Evolutionary conservation across 2,329 filamentous ascomycete species (phyloP).

Genomic region (Botrytis pseudocinerea): DNA sequence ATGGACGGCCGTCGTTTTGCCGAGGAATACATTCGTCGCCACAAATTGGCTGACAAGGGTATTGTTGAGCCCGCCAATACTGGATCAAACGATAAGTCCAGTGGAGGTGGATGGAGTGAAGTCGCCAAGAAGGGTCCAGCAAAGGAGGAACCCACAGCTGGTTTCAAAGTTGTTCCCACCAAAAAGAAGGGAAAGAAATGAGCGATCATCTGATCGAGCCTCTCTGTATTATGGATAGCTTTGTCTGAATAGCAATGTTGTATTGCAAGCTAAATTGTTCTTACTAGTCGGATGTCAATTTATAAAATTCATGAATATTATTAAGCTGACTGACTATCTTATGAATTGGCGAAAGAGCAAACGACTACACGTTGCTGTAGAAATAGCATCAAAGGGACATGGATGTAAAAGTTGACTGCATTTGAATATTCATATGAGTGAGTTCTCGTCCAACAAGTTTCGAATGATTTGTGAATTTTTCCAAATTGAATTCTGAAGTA

Average conservation of each 20-base stretch:
- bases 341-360: background rate
- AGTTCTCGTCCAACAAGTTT: background rate
- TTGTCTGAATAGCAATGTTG: slow-evolving; percentile 30
- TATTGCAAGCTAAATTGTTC: slow-evolving; percentile 13
- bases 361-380: background rate
- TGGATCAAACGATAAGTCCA: slow-evolving; percentile 53
- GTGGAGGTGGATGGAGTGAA: slow-evolving; percentile 93
- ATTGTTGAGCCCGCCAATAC: slow-evolving; percentile 67
- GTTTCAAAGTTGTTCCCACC: slow-evolving; percentile 85
- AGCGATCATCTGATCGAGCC: slow-evolving; percentile 34
- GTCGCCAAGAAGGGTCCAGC: slow-evolving; percentile 87
- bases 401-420: background rate
- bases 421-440: background rate
- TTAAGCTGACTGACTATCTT: background rate
- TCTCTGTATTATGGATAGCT: slow-evolving; percentile 29
- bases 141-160: slow-evolving; percentile 46
- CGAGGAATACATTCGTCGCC: slow-evolving; percentile 89
- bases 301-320: background rate
- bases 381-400: background rate
- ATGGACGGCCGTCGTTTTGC: slow-evolving; percentile 93
- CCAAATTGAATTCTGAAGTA: background rate
- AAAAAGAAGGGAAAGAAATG: slow-evolving; percentile 90
- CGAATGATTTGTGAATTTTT: background rate
- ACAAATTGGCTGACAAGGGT: slow-evolving; percentile 90
- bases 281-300: background rate